Conservation (phyloP, 345 rosid genomes). For the Nephelium lappaceum region DNA sequence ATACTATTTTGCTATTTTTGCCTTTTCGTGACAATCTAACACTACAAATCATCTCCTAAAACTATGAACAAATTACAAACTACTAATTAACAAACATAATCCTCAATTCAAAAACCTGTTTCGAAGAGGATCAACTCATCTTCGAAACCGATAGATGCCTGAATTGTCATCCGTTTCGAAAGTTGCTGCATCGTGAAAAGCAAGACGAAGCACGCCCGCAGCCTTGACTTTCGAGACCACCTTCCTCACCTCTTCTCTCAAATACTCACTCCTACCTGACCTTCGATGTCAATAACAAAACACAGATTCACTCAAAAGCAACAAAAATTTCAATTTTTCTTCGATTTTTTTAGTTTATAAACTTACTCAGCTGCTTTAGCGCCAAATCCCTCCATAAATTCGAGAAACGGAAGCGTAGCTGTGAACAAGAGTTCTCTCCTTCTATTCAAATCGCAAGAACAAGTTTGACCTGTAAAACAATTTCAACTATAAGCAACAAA, state of each 20-base stretch:
- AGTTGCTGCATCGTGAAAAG: conserved; percentile 98
- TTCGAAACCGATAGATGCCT: conserved; percentile 39
- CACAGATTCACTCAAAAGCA: not conserved
- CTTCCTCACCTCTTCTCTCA: conserved; percentile 65
- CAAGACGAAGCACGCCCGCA: conserved; percentile 94
- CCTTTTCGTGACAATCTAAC: not conserved
- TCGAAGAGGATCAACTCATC: not conserved
- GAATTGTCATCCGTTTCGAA: conserved; percentile 56
- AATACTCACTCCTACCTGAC: conserved; percentile 31
- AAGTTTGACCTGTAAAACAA: conserved; percentile 29
- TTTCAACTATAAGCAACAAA: not conserved
- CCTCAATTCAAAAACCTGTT: not conserved
- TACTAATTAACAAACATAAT: not conserved
- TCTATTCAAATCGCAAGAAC: conserved; percentile 31
- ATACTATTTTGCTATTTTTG: not conserved
- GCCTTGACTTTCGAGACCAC: conserved; percentile 86
- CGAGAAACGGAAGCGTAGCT: conserved; percentile 54
- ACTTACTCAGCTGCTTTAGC: conserved; percentile 64
- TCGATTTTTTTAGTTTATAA: not conserved
- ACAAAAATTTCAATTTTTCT: not conserved
- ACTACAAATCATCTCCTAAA: not conserved
- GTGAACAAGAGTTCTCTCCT: conserved; percentile 49
- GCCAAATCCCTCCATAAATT: conserved; percentile 20
- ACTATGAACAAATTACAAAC: not conserved
- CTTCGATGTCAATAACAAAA: conserved; percentile 32